A percentile compares a stretch with the other conserved stretches of the same genome.
Evolutionary conservation across 441 rosid genomes (phyloP).

Genomic region (Populus tomentosa): DNA sequence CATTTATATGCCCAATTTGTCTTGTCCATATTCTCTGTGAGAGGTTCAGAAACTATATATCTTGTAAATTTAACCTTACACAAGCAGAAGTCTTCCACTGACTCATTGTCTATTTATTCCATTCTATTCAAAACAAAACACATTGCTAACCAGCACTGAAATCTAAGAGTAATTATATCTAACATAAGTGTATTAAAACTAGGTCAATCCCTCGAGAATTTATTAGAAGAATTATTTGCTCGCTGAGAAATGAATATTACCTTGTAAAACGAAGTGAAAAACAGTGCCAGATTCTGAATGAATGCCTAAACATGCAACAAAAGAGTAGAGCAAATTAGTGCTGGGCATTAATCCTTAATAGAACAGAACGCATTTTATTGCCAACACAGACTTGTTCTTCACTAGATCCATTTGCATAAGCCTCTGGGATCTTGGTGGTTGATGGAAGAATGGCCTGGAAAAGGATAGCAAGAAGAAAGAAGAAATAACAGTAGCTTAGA

Average conservation of each 20-base stretch:
- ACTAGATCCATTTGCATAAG: slow-evolving; percentile 74
- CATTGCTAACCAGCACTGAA: background rate
- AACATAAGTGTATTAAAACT: background rate
- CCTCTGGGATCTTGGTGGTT: slow-evolving; percentile 85
- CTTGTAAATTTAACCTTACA: background rate
- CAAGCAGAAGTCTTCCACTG: background rate
- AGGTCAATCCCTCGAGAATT: background rate
- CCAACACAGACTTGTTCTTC: slow-evolving; percentile 80
- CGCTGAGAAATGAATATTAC: slow-evolving; percentile 31
- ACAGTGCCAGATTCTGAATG: slow-evolving; percentile 93
- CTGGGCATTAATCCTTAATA: background rate
- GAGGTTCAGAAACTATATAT: background rate
- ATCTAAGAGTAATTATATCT: background rate
- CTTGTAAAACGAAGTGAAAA: slow-evolving; percentile 96
- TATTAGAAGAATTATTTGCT: background rate
- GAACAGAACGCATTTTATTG: slow-evolving; percentile 7
- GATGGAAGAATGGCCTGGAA: slow-evolving; percentile 76
- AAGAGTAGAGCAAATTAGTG: background rate
- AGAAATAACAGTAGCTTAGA: background rate
- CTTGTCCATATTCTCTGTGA: background rate
- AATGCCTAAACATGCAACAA: slow-evolving; percentile 67
- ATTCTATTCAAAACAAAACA: background rate
- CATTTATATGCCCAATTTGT: background rate
- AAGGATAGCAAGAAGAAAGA: slow-evolving; percentile 5
- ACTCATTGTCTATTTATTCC: background rate